These are phyloP conservation scores for Fusarium keratoplasticum DNA, from an alignment of 2,329 filamentous ascomycete genomes.

Conservation along the genomic window DNA sequence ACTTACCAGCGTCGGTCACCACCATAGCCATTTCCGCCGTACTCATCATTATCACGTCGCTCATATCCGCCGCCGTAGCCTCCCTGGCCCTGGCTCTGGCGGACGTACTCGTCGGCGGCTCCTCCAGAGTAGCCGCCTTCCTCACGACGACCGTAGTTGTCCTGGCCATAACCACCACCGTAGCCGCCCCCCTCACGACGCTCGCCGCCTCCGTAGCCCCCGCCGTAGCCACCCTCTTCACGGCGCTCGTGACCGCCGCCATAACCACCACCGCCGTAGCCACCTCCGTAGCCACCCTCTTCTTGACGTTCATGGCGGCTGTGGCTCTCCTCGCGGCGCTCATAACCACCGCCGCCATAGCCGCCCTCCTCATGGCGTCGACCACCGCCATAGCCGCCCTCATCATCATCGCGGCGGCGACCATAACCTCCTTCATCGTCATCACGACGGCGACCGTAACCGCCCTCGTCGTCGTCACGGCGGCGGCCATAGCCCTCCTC, in stretches of 20 bases:
- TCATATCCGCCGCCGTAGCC: constrained; percentile 23
- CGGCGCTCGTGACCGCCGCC: constrained; percentile 7
- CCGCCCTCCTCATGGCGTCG: constrained; percentile 22
- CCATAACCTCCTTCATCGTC: constrained; percentile 15
- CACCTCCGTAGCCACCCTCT: constrained; percentile 30
- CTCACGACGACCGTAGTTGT: constrained; percentile 41
- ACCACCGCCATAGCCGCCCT: constrained; percentile 31
- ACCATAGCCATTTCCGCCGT: constrained; percentile 35
- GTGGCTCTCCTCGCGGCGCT: constrained; percentile 30
- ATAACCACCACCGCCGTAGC: constrained; percentile 37
- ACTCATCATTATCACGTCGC: constrained; percentile 18
- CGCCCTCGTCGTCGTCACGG: constrained; percentile 40
- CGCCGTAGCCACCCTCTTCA: constrained; percentile 24
- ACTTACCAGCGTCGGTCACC: constrained; percentile 42
- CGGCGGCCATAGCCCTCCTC: constrained; percentile 45
- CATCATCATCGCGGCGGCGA: constrained; percentile 34
- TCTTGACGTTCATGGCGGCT: constrained; percentile 30
- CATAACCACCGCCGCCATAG: constrained; percentile 39
- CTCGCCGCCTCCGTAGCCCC: constrained; percentile 20
- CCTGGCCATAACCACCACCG: constrained; percentile 21
- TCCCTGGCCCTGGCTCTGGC: constrained; percentile 36
- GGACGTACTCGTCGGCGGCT: constrained; percentile 37
- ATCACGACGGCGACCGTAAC: constrained; percentile 1
- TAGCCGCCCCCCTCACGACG: constrained; percentile 16
- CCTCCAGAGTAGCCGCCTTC: constrained; percentile 44